Conservation (phyloP, 495 filamentous ascomycete species). For the Clohesyomyces aquaticus region DNA sequence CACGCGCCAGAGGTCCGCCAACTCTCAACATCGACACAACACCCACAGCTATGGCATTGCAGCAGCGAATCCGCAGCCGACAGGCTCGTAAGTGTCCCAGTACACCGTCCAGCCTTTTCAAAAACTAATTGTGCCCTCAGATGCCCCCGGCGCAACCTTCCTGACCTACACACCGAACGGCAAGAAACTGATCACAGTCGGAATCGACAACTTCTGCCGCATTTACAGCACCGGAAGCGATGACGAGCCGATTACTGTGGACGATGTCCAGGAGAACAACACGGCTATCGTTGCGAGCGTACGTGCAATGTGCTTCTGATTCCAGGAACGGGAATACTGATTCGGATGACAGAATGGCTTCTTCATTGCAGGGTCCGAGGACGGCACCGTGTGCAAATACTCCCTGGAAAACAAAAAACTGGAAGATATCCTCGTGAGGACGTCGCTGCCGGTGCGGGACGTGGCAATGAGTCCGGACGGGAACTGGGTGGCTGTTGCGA, state of each 20-base stretch:
- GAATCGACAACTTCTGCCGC: slow-evolving; percentile 86
- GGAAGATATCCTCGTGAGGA: slow-evolving; percentile 78
- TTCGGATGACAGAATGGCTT: slow-evolving; percentile 64
- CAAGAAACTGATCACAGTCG: slow-evolving; percentile 75
- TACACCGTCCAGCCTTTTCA: background rate
- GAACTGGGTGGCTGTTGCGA: slow-evolving; percentile 91
- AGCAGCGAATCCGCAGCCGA: slow-evolving; percentile 48
- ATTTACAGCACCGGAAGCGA: slow-evolving; percentile 88
- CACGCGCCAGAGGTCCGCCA: background rate
- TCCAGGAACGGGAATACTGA: slow-evolving; percentile 6
- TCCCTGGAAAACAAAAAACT: slow-evolving; percentile 74
- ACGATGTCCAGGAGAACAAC: slow-evolving; percentile 83
- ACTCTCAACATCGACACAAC: slow-evolving; percentile 9
- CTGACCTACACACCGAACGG: slow-evolving; percentile 72
- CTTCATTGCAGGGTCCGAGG: slow-evolving; percentile 86
- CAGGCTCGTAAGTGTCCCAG: slow-evolving; percentile 52
- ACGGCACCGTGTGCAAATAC: slow-evolving; percentile 90
- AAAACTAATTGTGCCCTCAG: slow-evolving; percentile 46
- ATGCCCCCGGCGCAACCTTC: slow-evolving; percentile 69
- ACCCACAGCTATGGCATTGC: slow-evolving; percentile 25
- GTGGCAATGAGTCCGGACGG: slow-evolving; percentile 80
- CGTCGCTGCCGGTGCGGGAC: slow-evolving; percentile 80
- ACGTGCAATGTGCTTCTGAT: slow-evolving; percentile 37
- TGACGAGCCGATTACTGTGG: slow-evolving; percentile 87
- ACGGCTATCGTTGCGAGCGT: slow-evolving; percentile 73